A percentile compares a stretch with the other conserved stretches of the same genome.
These are phyloP conservation scores for Novymonas esmeraldas DNA, from an alignment of 208 protist genomes.

Conservation along the genomic window DNA sequence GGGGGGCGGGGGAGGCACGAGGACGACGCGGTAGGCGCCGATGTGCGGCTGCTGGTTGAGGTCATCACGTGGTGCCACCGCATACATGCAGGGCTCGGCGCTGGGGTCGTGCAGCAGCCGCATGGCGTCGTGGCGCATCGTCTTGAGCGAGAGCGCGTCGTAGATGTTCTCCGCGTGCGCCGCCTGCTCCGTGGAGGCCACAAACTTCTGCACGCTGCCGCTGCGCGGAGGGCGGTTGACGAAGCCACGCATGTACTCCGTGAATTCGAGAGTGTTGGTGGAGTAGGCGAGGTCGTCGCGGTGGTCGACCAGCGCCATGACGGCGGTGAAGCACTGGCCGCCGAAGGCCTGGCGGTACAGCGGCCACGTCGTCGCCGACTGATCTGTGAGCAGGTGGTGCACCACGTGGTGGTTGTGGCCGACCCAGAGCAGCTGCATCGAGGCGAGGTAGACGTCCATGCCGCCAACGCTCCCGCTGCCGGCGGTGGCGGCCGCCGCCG, in stretches of 20 bases:
- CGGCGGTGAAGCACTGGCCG: constrained; percentile 31
- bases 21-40: constrained; percentile 8
- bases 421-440: constrained; percentile 40
- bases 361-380: constrained; percentile 22
- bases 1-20: constrained; percentile 3
- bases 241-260: constrained; percentile 17
- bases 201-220: constrained; percentile 39
- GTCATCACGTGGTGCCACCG: constrained; percentile 10
- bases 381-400: constrained; percentile 7
- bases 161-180: constrained; percentile 10
- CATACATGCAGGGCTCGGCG: constrained; percentile 26
- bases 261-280: constrained; percentile 16
- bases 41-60: constrained; percentile 10
- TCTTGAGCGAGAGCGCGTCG: constrained; percentile 13
- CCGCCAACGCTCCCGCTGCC: neutral
- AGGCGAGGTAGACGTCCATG: constrained; percentile 39
- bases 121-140: constrained; percentile 21
- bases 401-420: constrained; percentile 38
- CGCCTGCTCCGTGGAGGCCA: constrained; percentile 13
- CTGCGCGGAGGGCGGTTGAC: constrained; percentile 29
- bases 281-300: constrained; percentile 19
- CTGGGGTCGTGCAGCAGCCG: constrained; percentile 21
- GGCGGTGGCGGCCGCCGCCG: neutral
- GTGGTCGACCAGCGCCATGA: constrained; percentile 26
- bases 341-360: constrained; percentile 40